Conservation (phyloP, 306 rosid genomes). For the Rosa multiflora region DNA sequence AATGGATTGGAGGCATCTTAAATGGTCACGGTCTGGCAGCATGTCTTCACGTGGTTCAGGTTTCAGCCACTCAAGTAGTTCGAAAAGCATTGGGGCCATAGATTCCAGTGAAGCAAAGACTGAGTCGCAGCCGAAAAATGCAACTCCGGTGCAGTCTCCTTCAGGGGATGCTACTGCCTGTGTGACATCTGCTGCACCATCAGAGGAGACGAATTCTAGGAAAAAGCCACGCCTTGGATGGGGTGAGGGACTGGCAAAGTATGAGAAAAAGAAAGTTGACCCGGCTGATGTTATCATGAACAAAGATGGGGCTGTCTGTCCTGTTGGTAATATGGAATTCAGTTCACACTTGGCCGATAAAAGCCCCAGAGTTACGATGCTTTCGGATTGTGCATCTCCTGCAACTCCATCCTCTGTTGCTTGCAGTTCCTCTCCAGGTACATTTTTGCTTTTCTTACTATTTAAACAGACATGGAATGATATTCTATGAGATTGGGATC, state of each 20-base stretch:
- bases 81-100: slow-evolving; percentile 60
- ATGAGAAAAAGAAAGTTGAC: slow-evolving; percentile 90
- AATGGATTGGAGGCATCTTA: slow-evolving; percentile 86
- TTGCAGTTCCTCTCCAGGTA: slow-evolving; percentile 98
- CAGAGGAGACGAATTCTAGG: slow-evolving; percentile 66
- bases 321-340: slow-evolving; percentile 45
- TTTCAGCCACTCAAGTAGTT: slow-evolving; percentile 74
- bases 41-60: slow-evolving; percentile 88
- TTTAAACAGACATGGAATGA: background rate
- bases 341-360: slow-evolving; percentile 60
- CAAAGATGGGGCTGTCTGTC: slow-evolving; percentile 54
- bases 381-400: slow-evolving; percentile 85
- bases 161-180: slow-evolving; percentile 77
- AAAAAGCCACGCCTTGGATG: slow-evolving; percentile 92
- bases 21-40: slow-evolving; percentile 90
- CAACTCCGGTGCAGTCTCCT: slow-evolving; percentile 51
- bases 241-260: slow-evolving; percentile 99
- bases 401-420: slow-evolving; percentile 96
- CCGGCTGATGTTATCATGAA: slow-evolving; percentile 57
- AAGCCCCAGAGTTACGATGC: slow-evolving; percentile 58
- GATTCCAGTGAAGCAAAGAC: slow-evolving; percentile 63
- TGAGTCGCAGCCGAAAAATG: slow-evolving; percentile 53
- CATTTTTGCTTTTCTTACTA: background rate
- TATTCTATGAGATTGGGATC: background rate
- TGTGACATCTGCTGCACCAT: slow-evolving; percentile 64